Percentiles rank a stretch among this genome's conserved stretches.
Conservation (phyloP, 2,329 filamentous ascomycete species). For the Trichoderma sp. region DNA sequence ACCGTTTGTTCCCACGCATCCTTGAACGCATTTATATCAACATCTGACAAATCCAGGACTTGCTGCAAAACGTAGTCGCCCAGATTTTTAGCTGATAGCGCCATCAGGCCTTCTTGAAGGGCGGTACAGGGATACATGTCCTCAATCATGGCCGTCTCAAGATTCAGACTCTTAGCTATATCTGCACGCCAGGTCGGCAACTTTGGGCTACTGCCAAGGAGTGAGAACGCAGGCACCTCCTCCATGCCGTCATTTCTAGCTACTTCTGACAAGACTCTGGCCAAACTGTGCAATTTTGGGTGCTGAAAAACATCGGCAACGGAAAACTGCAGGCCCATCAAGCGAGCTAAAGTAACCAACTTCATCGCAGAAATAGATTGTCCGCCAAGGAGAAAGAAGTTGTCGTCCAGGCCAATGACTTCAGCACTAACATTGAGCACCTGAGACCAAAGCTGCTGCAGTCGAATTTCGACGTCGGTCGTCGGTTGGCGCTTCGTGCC, state of each 20-base stretch:
- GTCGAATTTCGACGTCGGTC: not conserved
- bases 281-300: not conserved
- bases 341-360: slow-evolving; percentile 33
- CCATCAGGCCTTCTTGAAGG: slow-evolving; percentile 42
- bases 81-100: slow-evolving; percentile 25
- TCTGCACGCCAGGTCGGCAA: too few species aligned
- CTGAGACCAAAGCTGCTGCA: not conserved
- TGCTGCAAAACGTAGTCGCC: slow-evolving; percentile 26
- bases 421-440: slow-evolving; percentile 29
- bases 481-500: not conserved
- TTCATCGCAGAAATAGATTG: slow-evolving; percentile 52
- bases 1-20: not conserved
- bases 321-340: not conserved
- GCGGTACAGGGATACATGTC: slow-evolving; percentile 41
- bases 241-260: too few species aligned
- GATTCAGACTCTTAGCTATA: not conserved
- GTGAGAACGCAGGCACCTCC: too few species aligned
- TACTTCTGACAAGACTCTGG: too few species aligned
- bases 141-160: not conserved
- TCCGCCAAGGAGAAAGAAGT: slow-evolving; percentile 51
- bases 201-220: not conserved
- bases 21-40: slow-evolving; percentile 22
- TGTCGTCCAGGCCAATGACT: slow-evolving; percentile 43
- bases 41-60: slow-evolving; percentile 16
- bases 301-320: not conserved